Conservation (phyloP, 2,329 filamentous ascomycete species). For the Metarhizium sp. region DNA sequence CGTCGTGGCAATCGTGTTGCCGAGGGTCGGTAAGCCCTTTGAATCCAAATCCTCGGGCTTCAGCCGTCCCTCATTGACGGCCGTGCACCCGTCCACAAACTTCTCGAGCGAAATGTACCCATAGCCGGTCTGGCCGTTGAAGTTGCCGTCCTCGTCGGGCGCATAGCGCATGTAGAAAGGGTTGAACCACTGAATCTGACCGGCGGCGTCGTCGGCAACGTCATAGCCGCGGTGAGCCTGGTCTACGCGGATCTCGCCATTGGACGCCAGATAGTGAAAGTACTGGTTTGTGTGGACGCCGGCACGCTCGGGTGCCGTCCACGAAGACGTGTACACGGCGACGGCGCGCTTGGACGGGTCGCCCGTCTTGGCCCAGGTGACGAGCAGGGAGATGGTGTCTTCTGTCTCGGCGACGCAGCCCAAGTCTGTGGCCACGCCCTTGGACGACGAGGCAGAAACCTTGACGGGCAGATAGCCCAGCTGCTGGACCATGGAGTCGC, state of each 20-base stretch:
- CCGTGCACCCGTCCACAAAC: conserved; percentile 79
- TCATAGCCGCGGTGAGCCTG: conserved; percentile 94
- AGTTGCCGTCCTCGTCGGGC: conserved; percentile 90
- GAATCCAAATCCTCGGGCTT: conserved; percentile 69
- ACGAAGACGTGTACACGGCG: conserved; percentile 86
- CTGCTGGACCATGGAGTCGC: conserved; percentile 77
- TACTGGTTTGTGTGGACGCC: conserved; percentile 97
- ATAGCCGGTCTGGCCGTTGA: conserved; percentile 82
- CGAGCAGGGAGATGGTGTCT: conserved; percentile 85
- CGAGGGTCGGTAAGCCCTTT: conserved; percentile 73
- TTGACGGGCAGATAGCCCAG: conserved; percentile 65
- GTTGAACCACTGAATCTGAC: conserved; percentile 76
- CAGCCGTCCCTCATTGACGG: conserved; percentile 63
- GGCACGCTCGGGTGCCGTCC: conserved; percentile 86
- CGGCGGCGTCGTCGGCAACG: conserved; percentile 69
- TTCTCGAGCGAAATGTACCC: conserved; percentile 94
- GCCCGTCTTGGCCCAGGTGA: conserved; percentile 72
- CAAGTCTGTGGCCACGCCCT: conserved; percentile 67
- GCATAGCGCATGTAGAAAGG: conserved; percentile 95
- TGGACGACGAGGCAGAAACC: conserved; percentile 69
- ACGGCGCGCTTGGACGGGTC: conserved; percentile 66
- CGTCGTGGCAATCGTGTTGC: conserved; percentile 84
- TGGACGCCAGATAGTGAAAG: conserved; percentile 84
- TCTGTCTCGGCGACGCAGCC: conserved; percentile 77
- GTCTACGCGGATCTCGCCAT: conserved; percentile 81